A percentile compares a stretch with the other conserved stretches of the same genome.
phyloP scores from a whole-genome alignment of 139 green algal genomes.

The Pleodorina starrii region DNA sequence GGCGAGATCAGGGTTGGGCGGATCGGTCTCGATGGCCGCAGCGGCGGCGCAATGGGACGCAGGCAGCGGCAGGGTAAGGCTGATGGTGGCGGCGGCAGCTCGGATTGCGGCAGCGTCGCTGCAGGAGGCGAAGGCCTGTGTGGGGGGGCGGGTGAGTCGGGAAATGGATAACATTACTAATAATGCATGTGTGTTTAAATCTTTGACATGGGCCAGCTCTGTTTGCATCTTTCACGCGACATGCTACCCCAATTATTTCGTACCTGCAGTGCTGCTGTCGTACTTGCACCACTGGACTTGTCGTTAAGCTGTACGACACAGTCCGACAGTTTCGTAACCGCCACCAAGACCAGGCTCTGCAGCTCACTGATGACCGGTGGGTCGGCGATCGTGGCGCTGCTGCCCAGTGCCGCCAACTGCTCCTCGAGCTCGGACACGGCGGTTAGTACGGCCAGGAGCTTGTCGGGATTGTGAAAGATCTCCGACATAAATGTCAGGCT shows the following conservation, averaged over 20 bases:
- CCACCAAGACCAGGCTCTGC: not conserved
- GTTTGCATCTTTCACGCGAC: too few species aligned
- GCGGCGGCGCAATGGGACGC: not conserved
- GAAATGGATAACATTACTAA: too few species aligned
- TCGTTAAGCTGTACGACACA: slow-evolving; percentile 3
- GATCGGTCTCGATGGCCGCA: not conserved
- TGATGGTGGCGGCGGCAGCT: not conserved
- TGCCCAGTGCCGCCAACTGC: not conserved
- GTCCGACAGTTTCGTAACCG: not conserved
- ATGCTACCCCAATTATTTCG: too few species aligned
- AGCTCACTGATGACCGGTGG: not conserved
- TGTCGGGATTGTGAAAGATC: not conserved
- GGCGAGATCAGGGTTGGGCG: not conserved
- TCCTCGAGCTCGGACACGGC: not conserved
- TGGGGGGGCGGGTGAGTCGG: too few species aligned
- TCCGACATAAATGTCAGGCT: not conserved
- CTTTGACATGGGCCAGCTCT: too few species aligned
- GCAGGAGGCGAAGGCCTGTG: slow-evolving; percentile 6
- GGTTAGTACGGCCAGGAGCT: not conserved
- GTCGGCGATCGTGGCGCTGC: not conserved
- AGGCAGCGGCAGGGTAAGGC: not conserved
- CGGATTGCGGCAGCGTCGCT: not conserved
- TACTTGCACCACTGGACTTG: not conserved
- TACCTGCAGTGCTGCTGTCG: not conserved
- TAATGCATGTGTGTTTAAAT: too few species aligned